phyloP scores from a whole-genome alignment of 2,329 filamentous ascomycete species.

The Geosmithia morbida region DNA sequence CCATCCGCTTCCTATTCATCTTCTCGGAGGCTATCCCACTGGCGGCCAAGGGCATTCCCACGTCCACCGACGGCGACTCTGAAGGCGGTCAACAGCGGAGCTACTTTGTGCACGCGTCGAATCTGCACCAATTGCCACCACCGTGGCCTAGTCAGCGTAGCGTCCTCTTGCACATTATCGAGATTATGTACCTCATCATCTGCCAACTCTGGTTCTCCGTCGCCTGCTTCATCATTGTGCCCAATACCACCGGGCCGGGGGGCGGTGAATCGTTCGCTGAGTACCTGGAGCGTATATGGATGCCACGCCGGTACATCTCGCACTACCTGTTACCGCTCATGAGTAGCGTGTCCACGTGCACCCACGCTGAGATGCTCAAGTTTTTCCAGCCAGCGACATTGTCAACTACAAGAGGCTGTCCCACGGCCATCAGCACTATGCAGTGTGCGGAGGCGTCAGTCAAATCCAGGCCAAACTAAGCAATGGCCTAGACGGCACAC shows the following conservation, averaged over 20 bases:
- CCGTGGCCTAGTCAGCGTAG: slow-evolving; percentile 21
- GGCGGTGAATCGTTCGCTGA: slow-evolving; percentile 27
- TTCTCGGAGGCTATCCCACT: slow-evolving; percentile 22
- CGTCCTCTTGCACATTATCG: slow-evolving; percentile 22
- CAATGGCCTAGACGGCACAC: slow-evolving; percentile 20
- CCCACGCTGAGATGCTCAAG: slow-evolving; percentile 30
- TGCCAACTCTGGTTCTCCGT: slow-evolving; percentile 39
- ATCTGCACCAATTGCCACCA: slow-evolving; percentile 32
- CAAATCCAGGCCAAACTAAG: slow-evolving; percentile 31
- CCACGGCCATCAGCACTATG: slow-evolving; percentile 32
- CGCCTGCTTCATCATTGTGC: slow-evolving; percentile 32
- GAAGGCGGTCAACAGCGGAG: slow-evolving; percentile 8
- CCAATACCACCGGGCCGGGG: slow-evolving; percentile 7
- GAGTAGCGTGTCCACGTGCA: slow-evolving; percentile 38
- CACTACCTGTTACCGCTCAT: slow-evolving; percentile 40
- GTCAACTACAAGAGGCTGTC: slow-evolving; percentile 33
- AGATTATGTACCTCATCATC: slow-evolving; percentile 25
- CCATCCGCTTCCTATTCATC: slow-evolving; percentile 36
- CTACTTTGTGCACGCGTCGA: slow-evolving; percentile 40
- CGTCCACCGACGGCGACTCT: slow-evolving; percentile 1
- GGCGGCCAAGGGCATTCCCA: neutral
- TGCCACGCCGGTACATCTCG: slow-evolving; percentile 29
- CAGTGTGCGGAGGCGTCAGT: slow-evolving; percentile 32
- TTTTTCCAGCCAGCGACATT: slow-evolving; percentile 42
- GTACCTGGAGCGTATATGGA: slow-evolving; percentile 33